Evolutionary conservation across 2,329 filamentous ascomycete species (phyloP).

Genomic region (Thielaviopsis cerberus): DNA sequence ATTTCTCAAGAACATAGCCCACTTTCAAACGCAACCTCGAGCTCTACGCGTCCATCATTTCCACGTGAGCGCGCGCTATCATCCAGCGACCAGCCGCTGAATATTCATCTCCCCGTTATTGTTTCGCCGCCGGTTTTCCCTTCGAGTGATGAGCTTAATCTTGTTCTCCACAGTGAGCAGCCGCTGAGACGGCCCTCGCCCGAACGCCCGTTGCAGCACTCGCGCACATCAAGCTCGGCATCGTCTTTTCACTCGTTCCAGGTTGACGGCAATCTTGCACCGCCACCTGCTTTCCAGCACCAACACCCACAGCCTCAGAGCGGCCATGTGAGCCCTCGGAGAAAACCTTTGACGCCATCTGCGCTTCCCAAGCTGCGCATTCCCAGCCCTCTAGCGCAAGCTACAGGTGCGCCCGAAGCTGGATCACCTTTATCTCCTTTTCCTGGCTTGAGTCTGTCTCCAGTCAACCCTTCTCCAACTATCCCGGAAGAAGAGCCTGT

Average conservation of each 20-base stretch:
- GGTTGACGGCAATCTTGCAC: conserved; percentile 24
- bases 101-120: neutral
- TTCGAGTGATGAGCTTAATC: conserved; percentile 2
- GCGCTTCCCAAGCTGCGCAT: conserved; percentile 17
- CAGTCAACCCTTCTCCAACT: conserved; percentile 2
- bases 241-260: conserved; percentile 12
- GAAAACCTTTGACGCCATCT: conserved; percentile 4
- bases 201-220: conserved; percentile 5
- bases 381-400: conserved; percentile 38
- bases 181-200: neutral
- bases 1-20: neutral
- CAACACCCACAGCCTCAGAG: neutral
- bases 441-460: conserved; percentile 24
- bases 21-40: neutral
- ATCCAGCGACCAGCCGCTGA: conserved; percentile 21
- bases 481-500: conserved; percentile 1
- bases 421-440: conserved; percentile 27
- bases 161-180: neutral
- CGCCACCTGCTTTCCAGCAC: conserved; percentile 18
- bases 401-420: conserved; percentile 10
- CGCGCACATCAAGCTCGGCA: conserved; percentile 11
- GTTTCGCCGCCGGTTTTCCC: neutral
- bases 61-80: conserved; percentile 26
- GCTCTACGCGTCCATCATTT: neutral
- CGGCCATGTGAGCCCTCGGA: conserved; percentile 2